A percentile compares a stretch with the other conserved stretches of the same genome.
Evolutionary conservation across 1,284 basidiomycete genomes (phyloP).

Genomic region (Cerioporus squamosus): DNA sequence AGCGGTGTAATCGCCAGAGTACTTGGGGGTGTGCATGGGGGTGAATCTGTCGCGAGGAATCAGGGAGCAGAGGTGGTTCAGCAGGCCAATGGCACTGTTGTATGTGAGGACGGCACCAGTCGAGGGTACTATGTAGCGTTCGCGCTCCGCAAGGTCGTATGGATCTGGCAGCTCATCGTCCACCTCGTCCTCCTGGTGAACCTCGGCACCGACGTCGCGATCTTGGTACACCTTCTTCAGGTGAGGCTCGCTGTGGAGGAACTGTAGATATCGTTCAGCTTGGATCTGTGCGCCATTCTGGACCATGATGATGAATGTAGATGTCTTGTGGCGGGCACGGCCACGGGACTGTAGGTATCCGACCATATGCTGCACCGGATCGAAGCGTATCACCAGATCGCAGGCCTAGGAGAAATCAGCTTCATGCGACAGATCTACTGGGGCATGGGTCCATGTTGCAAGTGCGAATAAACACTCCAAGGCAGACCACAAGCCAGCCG

Average conservation of each 20-base stretch:
- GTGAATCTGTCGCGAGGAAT: constrained; percentile 77
- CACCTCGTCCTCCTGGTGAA: constrained; percentile 37
- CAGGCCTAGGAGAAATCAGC: constrained; percentile 57
- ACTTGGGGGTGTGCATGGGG: constrained; percentile 59
- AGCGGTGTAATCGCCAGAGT: constrained; percentile 59
- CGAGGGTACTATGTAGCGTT: constrained; percentile 70
- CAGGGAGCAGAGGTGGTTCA: constrained; percentile 74
- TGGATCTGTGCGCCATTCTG: constrained; percentile 60
- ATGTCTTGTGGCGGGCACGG: constrained; percentile 74
- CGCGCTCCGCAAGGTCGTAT: constrained; percentile 62
- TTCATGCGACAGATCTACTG: not conserved
- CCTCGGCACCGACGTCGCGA: constrained; percentile 37
- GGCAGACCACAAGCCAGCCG: constrained; percentile 11
- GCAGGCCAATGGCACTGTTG: constrained; percentile 67
- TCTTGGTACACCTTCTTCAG: constrained; percentile 65
- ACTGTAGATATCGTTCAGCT: constrained; percentile 58
- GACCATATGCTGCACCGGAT: constrained; percentile 77
- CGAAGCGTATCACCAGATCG: constrained; percentile 84
- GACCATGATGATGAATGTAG: constrained; percentile 81
- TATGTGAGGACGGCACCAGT: constrained; percentile 81
- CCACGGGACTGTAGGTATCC: constrained; percentile 86
- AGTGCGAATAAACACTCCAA: not conserved
- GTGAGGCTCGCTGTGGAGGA: constrained; percentile 64
- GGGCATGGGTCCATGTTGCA: constrained; percentile 6
- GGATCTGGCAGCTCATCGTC: constrained; percentile 53